A percentile compares a stretch with the other conserved stretches of the same genome.
These are phyloP conservation scores for Acmispon strigosus DNA, from an alignment of 306 rosid species.

Conservation along the genomic window DNA sequence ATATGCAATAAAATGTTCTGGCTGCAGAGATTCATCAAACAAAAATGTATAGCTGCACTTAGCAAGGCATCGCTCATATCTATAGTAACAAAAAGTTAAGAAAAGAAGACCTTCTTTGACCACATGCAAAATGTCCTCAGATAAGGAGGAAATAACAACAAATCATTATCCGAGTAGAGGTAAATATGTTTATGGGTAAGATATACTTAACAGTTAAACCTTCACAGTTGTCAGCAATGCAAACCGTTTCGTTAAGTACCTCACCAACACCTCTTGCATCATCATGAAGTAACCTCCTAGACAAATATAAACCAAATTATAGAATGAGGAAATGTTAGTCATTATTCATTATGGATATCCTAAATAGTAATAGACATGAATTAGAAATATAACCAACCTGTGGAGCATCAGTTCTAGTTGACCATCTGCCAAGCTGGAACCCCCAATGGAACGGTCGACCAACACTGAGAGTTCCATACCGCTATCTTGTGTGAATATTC, in stretches of 20 bases:
- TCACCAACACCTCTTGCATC: conserved; percentile 93
- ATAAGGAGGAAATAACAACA: conserved; percentile 7
- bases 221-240: conserved; percentile 48
- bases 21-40: neutral
- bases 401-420: conserved; percentile 83
- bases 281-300: conserved; percentile 87
- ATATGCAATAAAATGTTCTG: neutral
- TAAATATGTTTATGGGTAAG: neutral
- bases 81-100: neutral
- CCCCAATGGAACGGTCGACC: conserved; percentile 80
- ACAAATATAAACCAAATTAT: conserved; percentile 19
- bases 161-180: neutral
- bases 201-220: conserved; percentile 73
- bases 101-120: neutral
- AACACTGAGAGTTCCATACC: conserved; percentile 53
- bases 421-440: conserved; percentile 77
- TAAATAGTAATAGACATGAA: neutral
- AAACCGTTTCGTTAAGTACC: conserved; percentile 82
- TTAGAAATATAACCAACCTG: conserved; percentile 36
- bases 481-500: conserved; percentile 60
- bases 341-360: neutral
- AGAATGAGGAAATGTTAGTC: neutral
- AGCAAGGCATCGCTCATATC: neutral
- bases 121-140: neutral
- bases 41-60: neutral